phyloP scores from a whole-genome alignment of 495 filamentous ascomycete genomes.

The Cudoniella acicularis region DNA sequence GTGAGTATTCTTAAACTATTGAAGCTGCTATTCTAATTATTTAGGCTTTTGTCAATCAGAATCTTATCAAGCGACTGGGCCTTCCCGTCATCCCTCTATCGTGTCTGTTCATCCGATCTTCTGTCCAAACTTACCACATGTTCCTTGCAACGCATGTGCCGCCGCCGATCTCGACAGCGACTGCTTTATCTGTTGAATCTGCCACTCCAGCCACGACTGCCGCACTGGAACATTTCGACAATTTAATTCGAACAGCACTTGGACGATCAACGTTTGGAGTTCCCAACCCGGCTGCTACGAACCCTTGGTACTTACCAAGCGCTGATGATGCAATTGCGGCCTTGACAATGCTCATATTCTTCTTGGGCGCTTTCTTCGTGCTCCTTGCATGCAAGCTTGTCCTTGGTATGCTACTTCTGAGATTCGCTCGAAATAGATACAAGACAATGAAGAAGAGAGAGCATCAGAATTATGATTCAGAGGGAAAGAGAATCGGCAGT shows the following conservation, averaged over 20 bases:
- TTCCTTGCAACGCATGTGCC: constrained; percentile 84
- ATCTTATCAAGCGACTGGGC: constrained; percentile 82
- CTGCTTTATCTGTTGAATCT: constrained; percentile 57
- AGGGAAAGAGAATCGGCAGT: constrained; percentile 69
- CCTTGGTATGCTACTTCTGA: constrained; percentile 76
- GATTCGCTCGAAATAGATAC: constrained; percentile 72
- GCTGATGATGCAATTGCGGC: constrained; percentile 66
- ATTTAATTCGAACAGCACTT: constrained; percentile 67
- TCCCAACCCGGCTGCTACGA: constrained; percentile 36
- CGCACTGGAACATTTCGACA: constrained; percentile 69
- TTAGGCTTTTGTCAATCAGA: constrained; percentile 84
- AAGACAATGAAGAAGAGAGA: constrained; percentile 74
- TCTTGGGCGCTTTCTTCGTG: constrained; percentile 72
- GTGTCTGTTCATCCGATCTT: constrained; percentile 92
- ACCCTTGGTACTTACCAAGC: constrained; percentile 38
- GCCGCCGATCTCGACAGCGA: constrained; percentile 65
- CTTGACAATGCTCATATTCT: constrained; percentile 72
- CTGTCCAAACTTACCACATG: constrained; percentile 97
- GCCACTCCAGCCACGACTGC: constrained; percentile 63
- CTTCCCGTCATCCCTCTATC: constrained; percentile 89
- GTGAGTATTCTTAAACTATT: constrained; percentile 36
- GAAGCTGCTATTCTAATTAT: constrained; percentile 1
- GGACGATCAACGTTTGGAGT: constrained; percentile 60
- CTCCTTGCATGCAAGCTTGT: constrained; percentile 77
- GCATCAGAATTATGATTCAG: constrained; percentile 55